phyloP scores from a whole-genome alignment of 2,329 filamentous ascomycete genomes.

The Ceratocystis albifundus region DNA sequence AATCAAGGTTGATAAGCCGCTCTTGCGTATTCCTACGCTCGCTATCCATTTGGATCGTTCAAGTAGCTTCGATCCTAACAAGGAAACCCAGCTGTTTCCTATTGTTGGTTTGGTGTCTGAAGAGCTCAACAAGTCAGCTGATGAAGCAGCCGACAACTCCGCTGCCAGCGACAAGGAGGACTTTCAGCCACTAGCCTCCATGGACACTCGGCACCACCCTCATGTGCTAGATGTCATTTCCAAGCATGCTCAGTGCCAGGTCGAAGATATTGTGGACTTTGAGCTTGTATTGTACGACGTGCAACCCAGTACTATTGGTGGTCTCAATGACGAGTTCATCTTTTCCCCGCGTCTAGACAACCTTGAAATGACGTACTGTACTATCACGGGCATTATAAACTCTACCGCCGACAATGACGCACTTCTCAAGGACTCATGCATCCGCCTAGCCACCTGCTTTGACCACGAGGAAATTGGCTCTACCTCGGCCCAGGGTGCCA shows the following conservation, averaged over 20 bases:
- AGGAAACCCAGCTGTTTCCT: conserved; percentile 89
- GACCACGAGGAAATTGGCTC: conserved; percentile 98
- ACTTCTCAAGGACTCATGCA: conserved; percentile 64
- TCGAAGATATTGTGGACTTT: conserved; percentile 74
- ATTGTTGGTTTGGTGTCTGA: conserved; percentile 79
- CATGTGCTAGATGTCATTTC: conserved; percentile 79
- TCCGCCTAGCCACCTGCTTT: conserved; percentile 87
- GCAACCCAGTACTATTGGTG: conserved; percentile 79
- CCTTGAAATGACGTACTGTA: conserved; percentile 91
- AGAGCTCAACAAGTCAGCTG: conserved; percentile 59
- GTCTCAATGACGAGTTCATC: conserved; percentile 85
- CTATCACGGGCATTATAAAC: conserved; percentile 70
- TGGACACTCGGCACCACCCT: conserved; percentile 77
- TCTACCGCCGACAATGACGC: conserved; percentile 54
- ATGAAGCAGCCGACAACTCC: conserved; percentile 34
- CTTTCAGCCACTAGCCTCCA: conserved; percentile 64
- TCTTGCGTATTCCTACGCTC: conserved; percentile 83
- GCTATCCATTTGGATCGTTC: conserved; percentile 88
- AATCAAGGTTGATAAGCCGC: conserved; percentile 79
- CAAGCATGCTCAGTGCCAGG: conserved; percentile 57
- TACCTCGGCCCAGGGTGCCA: conserved; percentile 80
- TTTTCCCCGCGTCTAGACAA: conserved; percentile 95
- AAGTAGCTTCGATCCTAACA: conserved; percentile 83
- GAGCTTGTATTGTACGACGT: conserved; percentile 96
- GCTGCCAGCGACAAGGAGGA: conserved; percentile 36